Evolutionary conservation across 495 filamentous ascomycete species (phyloP), one percentile per base, ranked within the genome.

Genomic region (Geopyxis carbonaria): DNA sequence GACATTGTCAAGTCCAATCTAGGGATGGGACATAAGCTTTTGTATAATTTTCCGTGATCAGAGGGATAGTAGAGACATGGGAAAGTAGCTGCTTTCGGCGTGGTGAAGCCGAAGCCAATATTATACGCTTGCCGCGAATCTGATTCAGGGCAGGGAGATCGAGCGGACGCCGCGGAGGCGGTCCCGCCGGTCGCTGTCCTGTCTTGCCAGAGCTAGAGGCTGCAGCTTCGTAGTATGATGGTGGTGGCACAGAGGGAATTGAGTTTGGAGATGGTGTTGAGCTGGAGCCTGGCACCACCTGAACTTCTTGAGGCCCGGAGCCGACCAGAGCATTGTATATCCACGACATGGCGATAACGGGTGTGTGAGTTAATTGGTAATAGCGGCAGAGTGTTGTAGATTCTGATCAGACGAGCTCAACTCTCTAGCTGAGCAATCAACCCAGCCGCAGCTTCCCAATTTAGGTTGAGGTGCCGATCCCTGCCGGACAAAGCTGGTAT

Each of bases 31-130:
- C 13, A 7, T 28, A 13, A 28, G 25, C 25, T 7, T 28, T 28
- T 13, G 25, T 7, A 28, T 28, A 28, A 13, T 7, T 7, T 28
- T 28, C 13, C 25, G 13, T 7, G 25, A 7, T 13, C 7, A 13
- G 8, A 14, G 19, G 8, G 7, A 21, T 10, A 22, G 34, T n/a
- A 37, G 37, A 30, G 22, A 70, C 66, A 50, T 73, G 74, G 4
- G 66, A 55, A 32, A 97, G 72, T 4, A 97, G 74, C 49, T 79
- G 75, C 47, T 73, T 76, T 18, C 91, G 70, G 10, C 89, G 69
- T 0, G 91, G 89, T 0, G 83, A 93, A 30, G 75, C 69, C 2
- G 82, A 92, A 45, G 89, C 89, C 7, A 97, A 75, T 48, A 97
- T 78, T 6, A 87, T 69, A 42, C 87, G 68, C 55, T 77, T 78